Evolutionary conservation across 1,284 basidiomycete species (phyloP).

Genomic region (Papiliotrema laurentii): DNA sequence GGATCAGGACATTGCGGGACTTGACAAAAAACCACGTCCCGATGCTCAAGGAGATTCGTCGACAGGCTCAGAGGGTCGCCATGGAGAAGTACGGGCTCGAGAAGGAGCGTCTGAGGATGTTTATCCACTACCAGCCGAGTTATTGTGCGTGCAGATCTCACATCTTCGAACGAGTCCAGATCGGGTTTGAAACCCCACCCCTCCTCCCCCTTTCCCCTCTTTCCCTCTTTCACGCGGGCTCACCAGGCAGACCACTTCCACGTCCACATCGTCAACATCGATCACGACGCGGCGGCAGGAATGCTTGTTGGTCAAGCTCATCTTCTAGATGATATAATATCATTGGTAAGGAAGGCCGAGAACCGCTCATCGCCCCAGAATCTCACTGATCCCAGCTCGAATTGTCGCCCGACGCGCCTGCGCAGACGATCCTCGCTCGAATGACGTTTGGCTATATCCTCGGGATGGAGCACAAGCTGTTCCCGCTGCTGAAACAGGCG

Average conservation of each 20-base stretch:
- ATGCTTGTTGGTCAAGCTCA: constrained; percentile 89
- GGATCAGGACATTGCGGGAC: constrained; percentile 67
- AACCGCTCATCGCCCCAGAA: not conserved
- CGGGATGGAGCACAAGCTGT: constrained; percentile 74
- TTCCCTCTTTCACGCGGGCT: too few species aligned
- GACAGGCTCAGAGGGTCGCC: constrained; percentile 60
- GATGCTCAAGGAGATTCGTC: constrained; percentile 62
- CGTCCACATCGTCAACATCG: constrained; percentile 84
- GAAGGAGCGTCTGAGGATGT: constrained; percentile 65
- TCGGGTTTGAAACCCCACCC: too few species aligned
- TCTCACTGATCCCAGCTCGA: constrained; percentile 56
- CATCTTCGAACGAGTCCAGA: too few species aligned
- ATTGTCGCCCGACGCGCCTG: constrained; percentile 46
- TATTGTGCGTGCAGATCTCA: constrained; percentile 65
- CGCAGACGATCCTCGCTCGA: constrained; percentile 55
- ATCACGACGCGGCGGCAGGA: constrained; percentile 61
- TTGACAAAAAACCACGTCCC: constrained; percentile 61
- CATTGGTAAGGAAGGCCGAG: constrained; percentile 55
- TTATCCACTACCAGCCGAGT: constrained; percentile 91
- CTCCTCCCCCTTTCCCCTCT: too few species aligned
- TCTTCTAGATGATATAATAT: constrained; percentile 85
- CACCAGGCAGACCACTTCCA: constrained; percentile 83
- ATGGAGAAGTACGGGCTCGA: constrained; percentile 69
- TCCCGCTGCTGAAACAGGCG: constrained; percentile 30
- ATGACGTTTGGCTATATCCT: constrained; percentile 79